A percentile compares a stretch with the other conserved stretches of the same genome.
Evolutionary conservation across 2,329 filamentous ascomycete species (phyloP).

Genomic region (Microdochium trichocladiopsis): DNA sequence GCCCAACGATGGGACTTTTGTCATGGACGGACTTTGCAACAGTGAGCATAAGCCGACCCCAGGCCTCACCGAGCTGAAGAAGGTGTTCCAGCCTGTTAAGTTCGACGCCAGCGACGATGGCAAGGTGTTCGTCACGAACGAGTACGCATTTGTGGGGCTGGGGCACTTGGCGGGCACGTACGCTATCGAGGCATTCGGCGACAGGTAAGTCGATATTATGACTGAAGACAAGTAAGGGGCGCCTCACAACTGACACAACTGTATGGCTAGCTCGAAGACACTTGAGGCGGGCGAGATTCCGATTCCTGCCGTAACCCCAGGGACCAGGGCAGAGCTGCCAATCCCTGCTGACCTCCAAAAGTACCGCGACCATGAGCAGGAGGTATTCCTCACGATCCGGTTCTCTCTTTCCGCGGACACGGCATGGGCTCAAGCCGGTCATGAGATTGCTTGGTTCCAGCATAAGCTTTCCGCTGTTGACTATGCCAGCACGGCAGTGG

Average conservation of each 20-base stretch:
- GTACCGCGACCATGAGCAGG: conserved; percentile 19
- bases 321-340: conserved; percentile 23
- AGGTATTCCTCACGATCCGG: conserved; percentile 37
- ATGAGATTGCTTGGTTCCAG: conserved; percentile 50
- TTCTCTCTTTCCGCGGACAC: conserved; percentile 34
- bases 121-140: conserved; percentile 34
- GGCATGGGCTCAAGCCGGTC: conserved; percentile 42
- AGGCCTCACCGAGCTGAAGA: conserved; percentile 49
- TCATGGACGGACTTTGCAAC: conserved; percentile 53
- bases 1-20: conserved; percentile 54
- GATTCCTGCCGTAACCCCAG: conserved; percentile 31
- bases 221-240: too few species aligned
- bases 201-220: conserved; percentile 25
- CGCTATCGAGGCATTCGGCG: conserved; percentile 32
- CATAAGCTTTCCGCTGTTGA: conserved; percentile 26
- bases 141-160: conserved; percentile 41
- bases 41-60: conserved; percentile 49
- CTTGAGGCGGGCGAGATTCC: conserved; percentile 27
- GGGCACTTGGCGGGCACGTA: conserved; percentile 34
- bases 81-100: conserved; percentile 47
- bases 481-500: conserved; percentile 6
- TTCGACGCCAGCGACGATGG: conserved; percentile 25
- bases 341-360: conserved; percentile 19
- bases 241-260: too few species aligned
- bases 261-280: conserved; percentile 14